Evolutionary conservation across 176 grass and related monocot genomes (phyloP).

Genomic region (Neostapfia colusana): DNA sequence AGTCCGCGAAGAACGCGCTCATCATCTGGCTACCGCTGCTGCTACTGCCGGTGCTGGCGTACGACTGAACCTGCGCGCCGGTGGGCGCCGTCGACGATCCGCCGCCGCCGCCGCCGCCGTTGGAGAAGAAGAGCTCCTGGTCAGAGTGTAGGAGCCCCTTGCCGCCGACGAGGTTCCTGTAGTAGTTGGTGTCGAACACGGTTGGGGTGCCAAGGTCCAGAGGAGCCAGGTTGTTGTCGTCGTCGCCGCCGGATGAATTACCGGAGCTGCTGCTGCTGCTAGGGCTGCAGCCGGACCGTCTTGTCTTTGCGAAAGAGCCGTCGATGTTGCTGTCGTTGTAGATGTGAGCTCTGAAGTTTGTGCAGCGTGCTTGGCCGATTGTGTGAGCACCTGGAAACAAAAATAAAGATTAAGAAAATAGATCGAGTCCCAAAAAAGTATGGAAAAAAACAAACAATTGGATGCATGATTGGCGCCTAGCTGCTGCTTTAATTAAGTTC

Average conservation of each 20-base stretch:
- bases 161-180: constrained; percentile 39
- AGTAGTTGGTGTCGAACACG: constrained; percentile 56
- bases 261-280: not conserved
- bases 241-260: constrained; percentile 53
- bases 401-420: too few species aligned
- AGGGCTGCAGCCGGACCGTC: constrained; percentile 45
- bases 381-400: constrained; percentile 60
- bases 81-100: too few species aligned
- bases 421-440: too few species aligned
- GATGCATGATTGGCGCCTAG: too few species aligned
- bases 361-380: constrained; percentile 65
- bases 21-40: too few species aligned
- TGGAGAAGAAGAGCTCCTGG: constrained; percentile 78
- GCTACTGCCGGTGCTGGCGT: too few species aligned
- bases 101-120: not conserved
- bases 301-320: constrained; percentile 20
- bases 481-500: too few species aligned
- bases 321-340: constrained; percentile 83
- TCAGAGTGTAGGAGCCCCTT: constrained; percentile 66
- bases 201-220: constrained; percentile 57
- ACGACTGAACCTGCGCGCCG: constrained; percentile 29
- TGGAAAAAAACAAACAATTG: too few species aligned
- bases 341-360: constrained; percentile 53
- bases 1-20: constrained; percentile 51
- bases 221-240: constrained; percentile 66